Base-by-base conservation (phyloP, 2,329 filamentous ascomycete species). In the Calonectria hawksworthii region DNA sequence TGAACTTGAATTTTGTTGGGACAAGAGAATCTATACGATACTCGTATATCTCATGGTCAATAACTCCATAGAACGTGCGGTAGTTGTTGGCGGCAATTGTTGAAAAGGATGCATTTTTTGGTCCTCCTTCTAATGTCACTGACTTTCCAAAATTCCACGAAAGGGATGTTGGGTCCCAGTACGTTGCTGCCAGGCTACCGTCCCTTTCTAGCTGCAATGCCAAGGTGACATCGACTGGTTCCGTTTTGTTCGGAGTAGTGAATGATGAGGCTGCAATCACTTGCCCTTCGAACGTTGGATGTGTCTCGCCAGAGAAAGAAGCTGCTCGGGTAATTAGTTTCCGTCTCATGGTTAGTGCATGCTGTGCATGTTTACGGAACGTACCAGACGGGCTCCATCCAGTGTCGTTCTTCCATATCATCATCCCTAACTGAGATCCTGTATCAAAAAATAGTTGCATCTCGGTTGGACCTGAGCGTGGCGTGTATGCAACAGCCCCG, bases 101-200 rank as follows among this genome's bases (percentile, higher is more conserved):
- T 7, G 66, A 32, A 34, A 68, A 68, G 0, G 26, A 21, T 11
- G 51, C 23, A 30, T 59, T 32, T 16, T 23, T 3, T 41, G 66
- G 66, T 7, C 66, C 66, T 11, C 50, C 50, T 10, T 56, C 34
- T 9, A 68, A 18, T 21, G 51, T 44, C 11, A 68, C 51, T 21
- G 50, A n/a, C 36, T 44, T 47, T n/a, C 66, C 66, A 47, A 68
- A 68, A 6, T 41, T 59, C 66, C 66, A 68, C n/a, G 44, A n/a
- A 8, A 38, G 13, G 16, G 51, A 14, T 9, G 11, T 34, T 10
- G 66, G 66, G 18, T 68, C 51, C 66, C 66, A 68, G 34, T 68
- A 68, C 16, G 66, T 56, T n/a, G 51, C 50, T 23, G 66, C 34
- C 5, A 68, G 51, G 13, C 23, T 56, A 28, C 66, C 66, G 10